These are phyloP conservation scores for Amaranthus hypochondriacus DNA, from an alignment of 148 eudicot species.

Conservation along the genomic window DNA sequence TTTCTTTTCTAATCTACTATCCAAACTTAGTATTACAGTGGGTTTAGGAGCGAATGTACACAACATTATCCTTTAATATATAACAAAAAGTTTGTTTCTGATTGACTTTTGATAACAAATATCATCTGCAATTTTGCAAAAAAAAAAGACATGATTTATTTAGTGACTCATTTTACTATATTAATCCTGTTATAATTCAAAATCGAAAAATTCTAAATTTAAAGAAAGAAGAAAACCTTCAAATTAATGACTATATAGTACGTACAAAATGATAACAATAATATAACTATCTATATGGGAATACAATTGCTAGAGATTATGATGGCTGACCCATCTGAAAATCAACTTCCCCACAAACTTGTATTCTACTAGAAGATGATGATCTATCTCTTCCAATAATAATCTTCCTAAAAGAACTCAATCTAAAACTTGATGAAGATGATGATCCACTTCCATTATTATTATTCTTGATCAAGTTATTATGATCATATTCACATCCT, in stretches of 20 bases:
- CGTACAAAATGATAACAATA: neutral
- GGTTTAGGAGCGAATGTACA: too few relatives aligned
- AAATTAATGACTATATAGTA: neutral
- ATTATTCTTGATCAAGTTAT: neutral
- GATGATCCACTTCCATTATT: constrained; percentile 10
- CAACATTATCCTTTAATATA: too few relatives aligned
- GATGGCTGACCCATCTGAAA: constrained; percentile 27
- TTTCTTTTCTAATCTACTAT: too few relatives aligned
- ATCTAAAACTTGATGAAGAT: constrained; percentile 37
- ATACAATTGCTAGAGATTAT: neutral
- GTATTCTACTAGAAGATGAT: constrained; percentile 31
- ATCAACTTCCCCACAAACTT: constrained; percentile 31
- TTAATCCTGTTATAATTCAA: too few relatives aligned
- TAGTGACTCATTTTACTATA: too few relatives aligned
- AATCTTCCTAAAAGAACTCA: constrained; percentile 57
- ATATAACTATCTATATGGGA: neutral
- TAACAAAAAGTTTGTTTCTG: too few relatives aligned
- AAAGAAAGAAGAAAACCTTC: neutral
- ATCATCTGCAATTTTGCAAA: too few relatives aligned
- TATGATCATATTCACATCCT: neutral
- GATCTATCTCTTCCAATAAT: constrained; percentile 51
- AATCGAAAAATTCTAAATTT: too few relatives aligned
- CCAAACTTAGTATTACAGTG: too few relatives aligned
- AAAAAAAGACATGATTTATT: too few relatives aligned
- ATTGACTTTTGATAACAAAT: too few relatives aligned